phyloP scores from a whole-genome alignment of 371 early-diverging fungal species.

The Mortierella sp. region DNA sequence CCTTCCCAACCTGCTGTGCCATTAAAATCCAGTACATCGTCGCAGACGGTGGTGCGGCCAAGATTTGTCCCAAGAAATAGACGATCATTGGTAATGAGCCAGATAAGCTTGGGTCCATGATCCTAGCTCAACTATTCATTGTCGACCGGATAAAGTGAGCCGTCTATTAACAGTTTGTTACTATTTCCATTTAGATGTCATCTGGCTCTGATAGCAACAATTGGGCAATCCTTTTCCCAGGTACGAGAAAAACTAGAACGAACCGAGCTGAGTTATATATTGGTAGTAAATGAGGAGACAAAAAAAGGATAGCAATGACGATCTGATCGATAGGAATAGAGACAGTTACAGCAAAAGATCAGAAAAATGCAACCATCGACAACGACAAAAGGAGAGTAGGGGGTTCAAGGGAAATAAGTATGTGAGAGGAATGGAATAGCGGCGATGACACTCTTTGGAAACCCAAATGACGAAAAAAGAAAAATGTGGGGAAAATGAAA shows the following conservation, averaged over 20 bases:
- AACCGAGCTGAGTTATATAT: not conserved
- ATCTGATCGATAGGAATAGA: not conserved
- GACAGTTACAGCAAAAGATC: not conserved
- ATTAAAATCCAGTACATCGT: slow-evolving; percentile 11
- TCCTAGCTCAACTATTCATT: not conserved
- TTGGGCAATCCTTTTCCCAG: slow-evolving; percentile 56
- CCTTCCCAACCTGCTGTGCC: slow-evolving; percentile 4
- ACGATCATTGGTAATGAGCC: slow-evolving; percentile 33
- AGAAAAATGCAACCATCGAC: not conserved
- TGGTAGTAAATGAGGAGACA: not conserved
- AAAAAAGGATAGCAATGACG: not conserved
- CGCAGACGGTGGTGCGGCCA: slow-evolving; percentile 19
- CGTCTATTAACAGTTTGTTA: no score
- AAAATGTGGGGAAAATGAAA: slow-evolving; percentile 52
- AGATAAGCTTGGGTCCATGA: not conserved
- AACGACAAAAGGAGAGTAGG: not conserved
- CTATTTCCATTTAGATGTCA: slow-evolving; percentile 27
- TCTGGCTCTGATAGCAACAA: slow-evolving; percentile 45
- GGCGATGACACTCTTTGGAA: not conserved
- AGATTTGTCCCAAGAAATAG: slow-evolving; percentile 43
- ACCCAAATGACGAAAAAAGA: slow-evolving; percentile 52
- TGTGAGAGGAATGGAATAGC: not conserved
- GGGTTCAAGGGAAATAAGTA: not conserved
- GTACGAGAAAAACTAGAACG: slow-evolving; percentile 16
- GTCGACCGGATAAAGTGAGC: no score